A percentile compares a stretch with the other conserved stretches of the same genome.
Evolutionary conservation across 2,329 filamentous ascomycete species (phyloP).

Genomic region (Aureobasidium sp.): DNA sequence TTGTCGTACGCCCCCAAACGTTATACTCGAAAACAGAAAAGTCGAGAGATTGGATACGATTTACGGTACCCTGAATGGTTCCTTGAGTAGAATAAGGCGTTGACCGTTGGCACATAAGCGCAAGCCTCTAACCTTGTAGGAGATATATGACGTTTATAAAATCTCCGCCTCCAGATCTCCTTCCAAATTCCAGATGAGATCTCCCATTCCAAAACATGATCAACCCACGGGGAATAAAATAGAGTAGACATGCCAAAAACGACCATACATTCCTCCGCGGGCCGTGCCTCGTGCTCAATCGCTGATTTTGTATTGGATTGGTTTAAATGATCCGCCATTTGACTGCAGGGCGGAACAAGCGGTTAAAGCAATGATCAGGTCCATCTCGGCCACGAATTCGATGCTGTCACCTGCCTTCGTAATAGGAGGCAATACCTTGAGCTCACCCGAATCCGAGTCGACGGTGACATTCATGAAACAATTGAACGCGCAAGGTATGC

Average conservation of each 20-base stretch:
- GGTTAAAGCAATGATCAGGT: slow-evolving; percentile 23
- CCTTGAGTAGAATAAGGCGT: not conserved
- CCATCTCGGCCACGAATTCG: slow-evolving; percentile 25
- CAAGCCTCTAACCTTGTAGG: not conserved
- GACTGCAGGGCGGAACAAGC: slow-evolving; percentile 22
- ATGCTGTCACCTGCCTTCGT: slow-evolving; percentile 23
- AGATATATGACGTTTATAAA: not conserved
- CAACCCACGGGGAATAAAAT: not conserved
- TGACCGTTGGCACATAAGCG: not conserved
- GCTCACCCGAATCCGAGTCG: slow-evolving; percentile 20
- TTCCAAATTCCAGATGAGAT: not conserved
- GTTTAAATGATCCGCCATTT: slow-evolving; percentile 23
- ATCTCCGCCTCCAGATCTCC: not conserved
- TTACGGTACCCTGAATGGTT: not conserved
- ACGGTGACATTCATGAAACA: slow-evolving; percentile 26
- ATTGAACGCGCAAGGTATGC: slow-evolving; percentile 24
- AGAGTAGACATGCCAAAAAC: not conserved
- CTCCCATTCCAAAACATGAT: not conserved
- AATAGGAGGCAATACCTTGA: slow-evolving; percentile 22
- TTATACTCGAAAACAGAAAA: not conserved
- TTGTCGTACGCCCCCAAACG: not conserved
- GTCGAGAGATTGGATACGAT: not conserved
- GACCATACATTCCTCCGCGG: not conserved
- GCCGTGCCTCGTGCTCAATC: not conserved
- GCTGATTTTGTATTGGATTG: slow-evolving; percentile 18